Percentiles rank a stretch among this genome's conserved stretches.
Conservation (phyloP, 1,284 basidiomycete genomes). For the Tylopilus sp. region DNA sequence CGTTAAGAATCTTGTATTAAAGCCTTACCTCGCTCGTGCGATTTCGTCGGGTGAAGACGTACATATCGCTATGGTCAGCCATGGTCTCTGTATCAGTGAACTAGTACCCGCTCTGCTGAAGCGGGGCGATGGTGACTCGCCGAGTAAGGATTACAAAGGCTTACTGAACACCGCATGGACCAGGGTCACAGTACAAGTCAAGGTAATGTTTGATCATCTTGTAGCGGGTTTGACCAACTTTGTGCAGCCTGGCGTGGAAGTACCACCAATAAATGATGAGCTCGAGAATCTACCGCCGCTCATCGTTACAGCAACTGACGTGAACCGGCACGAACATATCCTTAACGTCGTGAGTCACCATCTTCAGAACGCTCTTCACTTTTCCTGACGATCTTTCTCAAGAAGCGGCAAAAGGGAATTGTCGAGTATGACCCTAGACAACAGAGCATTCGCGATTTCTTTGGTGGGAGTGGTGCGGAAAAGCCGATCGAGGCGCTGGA, state of each 20-base stretch:
- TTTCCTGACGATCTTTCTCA: constrained; percentile 4
- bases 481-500: constrained; percentile 21
- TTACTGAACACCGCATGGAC: constrained; percentile 73
- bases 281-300: constrained; percentile 35
- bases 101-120: constrained; percentile 50
- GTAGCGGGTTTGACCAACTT: constrained; percentile 3
- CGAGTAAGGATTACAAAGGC: constrained; percentile 44
- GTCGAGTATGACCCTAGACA: constrained; percentile 78
- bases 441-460: constrained; percentile 72
- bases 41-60: constrained; percentile 39
- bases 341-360: constrained; percentile 48
- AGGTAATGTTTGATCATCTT: constrained; percentile 36
- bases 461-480: constrained; percentile 49
- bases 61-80: constrained; percentile 74
- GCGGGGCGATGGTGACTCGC: constrained; percentile 35
- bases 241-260: constrained; percentile 31
- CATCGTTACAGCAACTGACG: constrained; percentile 44
- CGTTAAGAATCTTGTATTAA: constrained; percentile 57
- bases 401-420: constrained; percentile 76
- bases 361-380: neutral
- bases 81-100: constrained; percentile 75
- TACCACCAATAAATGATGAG: constrained; percentile 21
- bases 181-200: constrained; percentile 46
- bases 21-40: constrained; percentile 49
- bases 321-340: constrained; percentile 58